Conservation (phyloP, 192 early-diverging fungal genomes). For the Umbelopsis isabellina region DNA sequence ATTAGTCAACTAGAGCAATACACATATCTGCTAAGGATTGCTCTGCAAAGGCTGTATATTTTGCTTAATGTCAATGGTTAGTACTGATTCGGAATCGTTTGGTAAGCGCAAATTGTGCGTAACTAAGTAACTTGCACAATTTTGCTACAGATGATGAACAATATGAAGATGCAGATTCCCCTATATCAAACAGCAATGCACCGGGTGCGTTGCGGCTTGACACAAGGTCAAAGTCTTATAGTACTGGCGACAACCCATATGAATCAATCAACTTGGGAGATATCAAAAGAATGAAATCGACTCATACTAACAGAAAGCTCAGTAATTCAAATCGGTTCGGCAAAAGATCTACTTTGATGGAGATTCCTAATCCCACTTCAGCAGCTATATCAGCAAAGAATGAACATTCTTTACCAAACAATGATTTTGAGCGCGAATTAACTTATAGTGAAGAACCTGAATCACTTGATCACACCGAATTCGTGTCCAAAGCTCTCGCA, state of each 20-base stretch:
- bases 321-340: constrained; percentile 52
- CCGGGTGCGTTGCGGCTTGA: not conserved
- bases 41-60: constrained; percentile 80
- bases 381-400: constrained; percentile 4
- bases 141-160: not conserved
- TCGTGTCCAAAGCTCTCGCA: constrained; percentile 7
- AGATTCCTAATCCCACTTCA: constrained; percentile 29
- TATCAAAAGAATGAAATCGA: constrained; percentile 57
- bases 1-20: constrained; percentile 91
- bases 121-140: not conserved
- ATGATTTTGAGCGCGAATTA: not conserved
- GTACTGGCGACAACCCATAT: constrained; percentile 43
- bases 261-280: constrained; percentile 46
- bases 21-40: constrained; percentile 83
- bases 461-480: not conserved
- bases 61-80: constrained; percentile 55
- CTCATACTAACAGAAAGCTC: constrained; percentile 51
- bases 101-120: not conserved
- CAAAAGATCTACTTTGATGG: constrained; percentile 57
- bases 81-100: not conserved
- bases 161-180: not conserved
- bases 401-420: not conserved
- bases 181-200: not conserved
- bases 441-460: constrained; percentile 1
- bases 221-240: constrained; percentile 3